A percentile compares a stretch with the other conserved stretches of the same genome.
Conservation (phyloP, 2,329 filamentous ascomycete species). For the Neocucurbitaria cava region DNA sequence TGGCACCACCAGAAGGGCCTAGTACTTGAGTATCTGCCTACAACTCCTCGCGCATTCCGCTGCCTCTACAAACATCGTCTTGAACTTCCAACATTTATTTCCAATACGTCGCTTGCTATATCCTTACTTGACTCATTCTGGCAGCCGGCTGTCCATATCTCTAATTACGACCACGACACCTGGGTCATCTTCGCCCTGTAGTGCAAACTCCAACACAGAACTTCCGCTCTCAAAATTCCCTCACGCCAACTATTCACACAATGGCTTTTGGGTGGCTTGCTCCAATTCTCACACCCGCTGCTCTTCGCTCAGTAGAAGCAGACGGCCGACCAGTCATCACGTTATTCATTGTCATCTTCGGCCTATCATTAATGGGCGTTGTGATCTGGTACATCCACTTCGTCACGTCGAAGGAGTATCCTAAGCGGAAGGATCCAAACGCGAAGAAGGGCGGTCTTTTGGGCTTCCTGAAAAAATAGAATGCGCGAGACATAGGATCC, state of each 20-base stretch:
- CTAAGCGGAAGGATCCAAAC: slow-evolving; percentile 34
- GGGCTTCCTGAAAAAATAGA: slow-evolving; percentile 29
- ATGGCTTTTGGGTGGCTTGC: slow-evolving; percentile 42
- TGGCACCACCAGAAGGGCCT: slow-evolving; percentile 8
- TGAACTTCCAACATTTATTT: slow-evolving; percentile 13
- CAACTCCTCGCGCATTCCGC: slow-evolving; percentile 15
- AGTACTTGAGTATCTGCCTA: slow-evolving; percentile 21
- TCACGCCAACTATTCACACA: slow-evolving; percentile 3
- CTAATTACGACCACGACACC: background rate
- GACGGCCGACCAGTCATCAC: slow-evolving; percentile 84
- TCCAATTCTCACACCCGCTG: slow-evolving; percentile 40
- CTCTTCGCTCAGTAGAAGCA: slow-evolving; percentile 41
- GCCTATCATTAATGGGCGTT: slow-evolving; percentile 57
- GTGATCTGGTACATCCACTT: slow-evolving; percentile 40
- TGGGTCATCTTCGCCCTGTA: background rate
- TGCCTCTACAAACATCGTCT: slow-evolving; percentile 13
- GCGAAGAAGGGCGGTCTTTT: slow-evolving; percentile 34
- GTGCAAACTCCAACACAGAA: background rate
- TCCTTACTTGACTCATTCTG: slow-evolving; percentile 8
- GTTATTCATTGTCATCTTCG: slow-evolving; percentile 79
- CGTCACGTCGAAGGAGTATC: slow-evolving; percentile 38
- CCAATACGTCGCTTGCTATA: slow-evolving; percentile 15
- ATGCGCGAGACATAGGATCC: background rate
- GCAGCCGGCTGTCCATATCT: slow-evolving; percentile 31
- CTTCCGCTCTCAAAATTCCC: background rate